A percentile compares a stretch with the other conserved stretches of the same genome.
Evolutionary conservation across 2,329 filamentous ascomycete genomes (phyloP).

Genomic region (Juglanconis juglandina): DNA sequence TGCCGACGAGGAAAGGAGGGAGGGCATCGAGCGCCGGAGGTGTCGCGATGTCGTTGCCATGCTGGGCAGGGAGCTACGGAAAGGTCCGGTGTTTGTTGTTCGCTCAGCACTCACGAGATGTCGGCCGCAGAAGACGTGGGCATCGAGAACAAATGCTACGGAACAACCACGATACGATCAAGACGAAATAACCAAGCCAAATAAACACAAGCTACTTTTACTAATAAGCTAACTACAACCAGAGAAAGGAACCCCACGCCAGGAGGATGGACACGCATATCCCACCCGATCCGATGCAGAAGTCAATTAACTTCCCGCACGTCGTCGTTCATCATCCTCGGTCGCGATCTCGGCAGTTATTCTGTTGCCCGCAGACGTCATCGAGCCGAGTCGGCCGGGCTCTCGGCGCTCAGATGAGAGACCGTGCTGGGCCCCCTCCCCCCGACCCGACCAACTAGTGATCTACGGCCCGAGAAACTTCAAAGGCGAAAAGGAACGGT

Average conservation of each 20-base stretch:
- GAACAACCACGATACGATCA: too few relatives aligned
- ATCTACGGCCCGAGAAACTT: neutral
- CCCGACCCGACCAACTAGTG: too few relatives aligned
- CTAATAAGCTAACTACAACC: too few relatives aligned
- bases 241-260: too few relatives aligned
- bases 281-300: neutral
- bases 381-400: neutral
- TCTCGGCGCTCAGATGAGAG: neutral
- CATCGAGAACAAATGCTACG: too few relatives aligned
- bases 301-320: neutral
- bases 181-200: neutral
- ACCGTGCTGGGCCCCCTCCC: neutral
- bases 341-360: neutral
- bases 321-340: neutral
- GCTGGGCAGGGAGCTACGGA: neutral
- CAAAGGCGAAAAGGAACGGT: too few relatives aligned
- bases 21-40: slow-evolving; percentile 12
- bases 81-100: neutral
- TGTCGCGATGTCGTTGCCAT: slow-evolving; percentile 14
- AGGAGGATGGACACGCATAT: neutral
- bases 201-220: neutral
- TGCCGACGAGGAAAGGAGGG: slow-evolving; percentile 1
- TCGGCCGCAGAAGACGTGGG: too few relatives aligned
- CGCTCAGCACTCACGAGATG: neutral
- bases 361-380: slow-evolving; percentile 2